Evolutionary conservation across 2,329 filamentous ascomycete genomes (phyloP).

Genomic region (Aspergillus sp.): DNA sequence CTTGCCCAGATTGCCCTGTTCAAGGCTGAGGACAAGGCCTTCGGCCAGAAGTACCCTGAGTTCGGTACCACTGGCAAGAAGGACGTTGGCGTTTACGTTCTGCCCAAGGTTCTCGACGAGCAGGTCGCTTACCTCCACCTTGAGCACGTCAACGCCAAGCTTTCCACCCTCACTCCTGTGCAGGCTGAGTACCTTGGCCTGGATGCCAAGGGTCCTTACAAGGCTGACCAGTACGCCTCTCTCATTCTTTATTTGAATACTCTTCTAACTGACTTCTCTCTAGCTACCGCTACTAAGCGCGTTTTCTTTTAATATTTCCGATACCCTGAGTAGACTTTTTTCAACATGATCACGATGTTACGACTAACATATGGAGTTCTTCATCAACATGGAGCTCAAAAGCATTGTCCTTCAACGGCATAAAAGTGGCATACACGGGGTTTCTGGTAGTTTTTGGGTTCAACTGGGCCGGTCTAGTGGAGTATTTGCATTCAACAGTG

Average conservation of each 20-base stretch:
- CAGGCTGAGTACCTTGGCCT: conserved; percentile 96
- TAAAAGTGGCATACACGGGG: conserved; percentile 39
- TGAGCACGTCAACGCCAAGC: conserved; percentile 89
- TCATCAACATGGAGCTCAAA: conserved; percentile 47
- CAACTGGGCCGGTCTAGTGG: conserved; percentile 30
- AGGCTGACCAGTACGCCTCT: conserved; percentile 76
- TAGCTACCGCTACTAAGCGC: conserved; percentile 65
- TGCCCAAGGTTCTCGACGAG: conserved; percentile 99
- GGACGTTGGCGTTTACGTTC: conserved; percentile 87
- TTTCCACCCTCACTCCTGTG: conserved; percentile 77
- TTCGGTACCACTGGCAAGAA: conserved; percentile 93
- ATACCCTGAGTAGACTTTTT: conserved; percentile 44
- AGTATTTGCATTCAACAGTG: conserved; percentile 41
- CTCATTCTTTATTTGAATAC: not conserved
- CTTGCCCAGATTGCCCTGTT: conserved; percentile 98
- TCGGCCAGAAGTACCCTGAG: conserved; percentile 92
- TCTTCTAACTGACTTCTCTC: not conserved
- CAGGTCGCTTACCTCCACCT: conserved; percentile 95
- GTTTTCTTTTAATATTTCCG: conserved; percentile 30
- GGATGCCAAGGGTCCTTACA: conserved; percentile 84
- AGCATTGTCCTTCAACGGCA: conserved; percentile 63
- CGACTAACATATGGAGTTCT: conserved; percentile 53
- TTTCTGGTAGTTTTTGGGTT: conserved; percentile 30
- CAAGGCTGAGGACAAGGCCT: conserved; percentile 86
- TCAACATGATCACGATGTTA: conserved; percentile 62